Base-by-base conservation (phyloP, 192 early-diverging fungal species). In the Coemansia sp. region DNA sequence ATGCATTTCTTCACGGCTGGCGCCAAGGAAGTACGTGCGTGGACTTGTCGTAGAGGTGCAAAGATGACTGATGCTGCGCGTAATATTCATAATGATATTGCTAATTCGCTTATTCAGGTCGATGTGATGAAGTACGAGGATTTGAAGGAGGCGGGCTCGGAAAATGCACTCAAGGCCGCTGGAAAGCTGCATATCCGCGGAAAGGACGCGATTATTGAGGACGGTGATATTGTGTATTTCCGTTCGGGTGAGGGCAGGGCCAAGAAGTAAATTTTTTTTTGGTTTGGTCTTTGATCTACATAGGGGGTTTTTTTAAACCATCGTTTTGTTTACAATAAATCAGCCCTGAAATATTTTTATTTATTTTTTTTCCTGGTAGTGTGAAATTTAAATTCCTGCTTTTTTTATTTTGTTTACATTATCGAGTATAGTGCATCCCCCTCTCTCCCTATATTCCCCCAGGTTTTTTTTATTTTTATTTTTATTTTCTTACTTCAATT, bases 1-100 rank as follows among this genome's bases (percentile, higher is more conserved):
- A 87, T 91, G 73, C 96, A 99, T 85, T 99, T 90, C 84, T 96
- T 97, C 85, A 97, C 96, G 33, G 93, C 87, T 52, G 95, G 96
- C 38, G 88, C 86, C 30, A 87, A 89, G 72, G 96, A 99, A 84
- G 94, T 96, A 22, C 86, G 93, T 54, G 93, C 93, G 32, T 98
- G 94, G 94, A 96, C 94, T 31, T 91, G 96, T 75, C 83, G 91
- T 40, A 87, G 89, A 71, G 84, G 85, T 33, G 86, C 88, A 49
- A 92, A 92, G 80, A 92, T 92, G 48, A 94, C 95, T 31, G 91
- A 93, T 67, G 96, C 95, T 4, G 95, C 95, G 28, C 90, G 92
- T 72, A 91, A 90, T 34, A 97, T 99, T 80, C 95, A 99, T 72
- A 85, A 87, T 34, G 89, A 91, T 67, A 88, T 93, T 60, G 89